Evolutionary conservation across 306 rosid genomes (phyloP).

Genomic region (Coriaria nepalensis): DNA sequence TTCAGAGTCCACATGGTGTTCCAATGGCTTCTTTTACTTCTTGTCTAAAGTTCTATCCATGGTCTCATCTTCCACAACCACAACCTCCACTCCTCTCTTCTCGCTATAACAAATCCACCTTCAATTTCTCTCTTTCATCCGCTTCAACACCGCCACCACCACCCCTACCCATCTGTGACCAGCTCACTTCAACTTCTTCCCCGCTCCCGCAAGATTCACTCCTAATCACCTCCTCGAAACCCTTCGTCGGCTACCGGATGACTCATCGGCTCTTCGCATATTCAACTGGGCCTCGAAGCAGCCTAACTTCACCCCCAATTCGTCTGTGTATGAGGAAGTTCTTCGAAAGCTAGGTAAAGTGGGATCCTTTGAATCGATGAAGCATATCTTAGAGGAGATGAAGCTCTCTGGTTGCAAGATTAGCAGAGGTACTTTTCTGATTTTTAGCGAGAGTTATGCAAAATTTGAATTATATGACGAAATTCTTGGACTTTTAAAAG

Average conservation of each 20-base stretch:
- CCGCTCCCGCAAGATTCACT: slow-evolving; percentile 49
- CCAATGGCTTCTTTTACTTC: slow-evolving; percentile 39
- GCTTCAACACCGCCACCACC: slow-evolving; percentile 12
- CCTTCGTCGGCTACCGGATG: slow-evolving; percentile 58
- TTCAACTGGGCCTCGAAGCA: slow-evolving; percentile 67
- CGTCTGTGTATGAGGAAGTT: slow-evolving; percentile 38
- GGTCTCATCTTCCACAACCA: slow-evolving; percentile 19
- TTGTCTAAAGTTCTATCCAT: slow-evolving; percentile 22
- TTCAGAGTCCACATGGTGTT: slow-evolving; percentile 6
- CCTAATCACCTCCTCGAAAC: slow-evolving; percentile 51
- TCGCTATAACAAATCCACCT: slow-evolving; percentile 13
- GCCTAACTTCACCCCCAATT: slow-evolving; percentile 39
- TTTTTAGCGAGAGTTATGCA: slow-evolving; percentile 35
- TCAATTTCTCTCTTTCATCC: slow-evolving; percentile 13
- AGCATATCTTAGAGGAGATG: slow-evolving; percentile 28
- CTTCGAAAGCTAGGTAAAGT: slow-evolving; percentile 39
- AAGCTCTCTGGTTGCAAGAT: slow-evolving; percentile 21
- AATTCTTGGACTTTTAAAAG: slow-evolving; percentile 19
- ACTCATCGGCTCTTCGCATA: slow-evolving; percentile 44
- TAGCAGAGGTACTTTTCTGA: slow-evolving; percentile 27
- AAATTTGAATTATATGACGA: slow-evolving; percentile 35
- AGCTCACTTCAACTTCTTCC: slow-evolving; percentile 14
- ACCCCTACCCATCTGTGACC: slow-evolving; percentile 5
- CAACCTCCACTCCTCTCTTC: slow-evolving; percentile 18
- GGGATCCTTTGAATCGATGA: slow-evolving; percentile 47